Evolutionary conservation across 345 rosid species (phyloP).

Genomic region (Ailanthus altissimus): DNA sequence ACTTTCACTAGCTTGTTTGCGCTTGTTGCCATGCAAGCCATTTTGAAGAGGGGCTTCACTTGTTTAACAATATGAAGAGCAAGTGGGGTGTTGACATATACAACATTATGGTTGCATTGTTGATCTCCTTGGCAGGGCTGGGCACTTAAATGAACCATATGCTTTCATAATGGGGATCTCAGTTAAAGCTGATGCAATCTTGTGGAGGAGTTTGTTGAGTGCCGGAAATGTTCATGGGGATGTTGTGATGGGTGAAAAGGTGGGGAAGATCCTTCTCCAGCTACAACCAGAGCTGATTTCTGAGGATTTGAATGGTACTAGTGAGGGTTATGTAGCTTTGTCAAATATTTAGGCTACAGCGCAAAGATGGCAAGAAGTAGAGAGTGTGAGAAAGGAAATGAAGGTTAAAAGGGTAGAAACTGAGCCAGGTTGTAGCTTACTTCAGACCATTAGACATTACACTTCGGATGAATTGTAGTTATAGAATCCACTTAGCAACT

Average conservation of each 20-base stretch:
- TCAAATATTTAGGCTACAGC: constrained; percentile 60
- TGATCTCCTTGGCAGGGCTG: constrained; percentile 59
- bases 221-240: constrained; percentile 56
- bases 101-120: constrained; percentile 56
- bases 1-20: constrained; percentile 67
- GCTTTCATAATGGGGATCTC: constrained; percentile 48
- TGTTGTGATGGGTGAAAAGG: constrained; percentile 43
- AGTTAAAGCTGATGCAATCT: constrained; percentile 41
- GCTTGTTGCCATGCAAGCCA: constrained; percentile 61
- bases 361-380: constrained; percentile 58
- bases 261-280: constrained; percentile 44
- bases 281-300: constrained; percentile 24
- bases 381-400: constrained; percentile 43
- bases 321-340: constrained; percentile 57
- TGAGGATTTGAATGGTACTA: constrained; percentile 12
- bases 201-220: constrained; percentile 54
- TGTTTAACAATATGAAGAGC: constrained; percentile 44
- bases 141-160: constrained; percentile 50
- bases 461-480: neutral
- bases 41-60: constrained; percentile 49
- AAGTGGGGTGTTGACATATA: constrained; percentile 35
- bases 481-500: neutral
- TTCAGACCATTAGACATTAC: constrained; percentile 14
- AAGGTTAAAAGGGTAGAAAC: constrained; percentile 31
- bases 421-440: constrained; percentile 26